These are phyloP conservation scores for Magnusiomyces sp. DNA, from an alignment of 1,139 yeast genomes.

Conservation along the genomic window DNA sequence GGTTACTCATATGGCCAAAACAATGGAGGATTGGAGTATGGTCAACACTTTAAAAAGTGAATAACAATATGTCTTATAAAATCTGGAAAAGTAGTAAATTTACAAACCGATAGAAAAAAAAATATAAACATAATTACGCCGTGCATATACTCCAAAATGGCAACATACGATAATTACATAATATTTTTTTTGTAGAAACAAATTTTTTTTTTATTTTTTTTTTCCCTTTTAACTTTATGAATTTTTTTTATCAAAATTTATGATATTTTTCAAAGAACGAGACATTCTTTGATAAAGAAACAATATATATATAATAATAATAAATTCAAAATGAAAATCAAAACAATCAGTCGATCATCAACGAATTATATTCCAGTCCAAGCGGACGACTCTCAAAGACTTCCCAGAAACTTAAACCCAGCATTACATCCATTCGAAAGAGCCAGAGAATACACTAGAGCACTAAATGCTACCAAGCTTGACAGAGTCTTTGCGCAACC, in stretches of 20 bases:
- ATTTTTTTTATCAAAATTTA: neutral
- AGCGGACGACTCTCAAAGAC: constrained; percentile 77
- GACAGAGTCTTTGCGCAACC: constrained; percentile 98
- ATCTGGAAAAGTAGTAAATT: too few species aligned
- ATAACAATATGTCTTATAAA: too few species aligned
- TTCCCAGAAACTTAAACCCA: constrained; percentile 87
- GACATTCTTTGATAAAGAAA: neutral
- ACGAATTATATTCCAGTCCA: constrained; percentile 89
- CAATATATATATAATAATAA: neutral
- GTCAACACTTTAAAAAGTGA: too few species aligned
- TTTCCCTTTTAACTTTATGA: neutral
- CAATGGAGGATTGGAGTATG: too few species aligned
- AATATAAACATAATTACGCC: neutral
- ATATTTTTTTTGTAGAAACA: neutral
- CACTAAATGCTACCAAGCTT: constrained; percentile 87
- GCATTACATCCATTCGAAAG: constrained; percentile 95
- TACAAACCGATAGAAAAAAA: too few species aligned
- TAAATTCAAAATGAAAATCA: constrained; percentile 49
- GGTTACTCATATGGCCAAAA: too few species aligned
- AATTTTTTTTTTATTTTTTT: neutral
- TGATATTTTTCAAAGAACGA: too few species aligned
- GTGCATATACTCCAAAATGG: neutral
- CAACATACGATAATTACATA: neutral
- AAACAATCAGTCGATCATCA: constrained; percentile 82
- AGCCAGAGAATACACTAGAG: constrained; percentile 92